Percentiles rank a stretch among this genome's conserved stretches.
Evolutionary conservation across 768 basidiomycete species (phyloP).

Genomic region (Termitomyces sp.): DNA sequence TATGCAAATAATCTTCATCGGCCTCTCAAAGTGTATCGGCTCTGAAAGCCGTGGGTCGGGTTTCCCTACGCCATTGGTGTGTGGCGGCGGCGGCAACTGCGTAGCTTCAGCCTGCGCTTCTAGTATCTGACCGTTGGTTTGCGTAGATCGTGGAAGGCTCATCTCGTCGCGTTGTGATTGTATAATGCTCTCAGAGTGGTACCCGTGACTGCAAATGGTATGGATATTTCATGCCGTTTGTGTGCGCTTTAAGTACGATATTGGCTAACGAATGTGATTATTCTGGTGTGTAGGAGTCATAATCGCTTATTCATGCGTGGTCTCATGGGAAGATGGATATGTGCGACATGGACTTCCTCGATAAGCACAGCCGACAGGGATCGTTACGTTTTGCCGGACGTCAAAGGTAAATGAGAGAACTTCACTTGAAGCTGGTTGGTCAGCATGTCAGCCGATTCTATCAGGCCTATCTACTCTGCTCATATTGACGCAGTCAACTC

Average conservation of each 20-base stretch:
- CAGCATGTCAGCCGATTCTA: too few species aligned
- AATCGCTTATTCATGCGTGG: not conserved
- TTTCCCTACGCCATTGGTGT: not conserved
- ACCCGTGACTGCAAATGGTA: not conserved
- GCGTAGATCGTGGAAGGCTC: not conserved
- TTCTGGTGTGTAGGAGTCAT: not conserved
- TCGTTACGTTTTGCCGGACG: not conserved
- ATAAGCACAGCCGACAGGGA: not conserved
- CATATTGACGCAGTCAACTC: too few species aligned
- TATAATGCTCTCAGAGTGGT: not conserved
- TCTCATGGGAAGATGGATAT: not conserved
- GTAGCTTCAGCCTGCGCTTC: not conserved
- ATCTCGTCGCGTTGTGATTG: not conserved
- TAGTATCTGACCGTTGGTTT: not conserved
- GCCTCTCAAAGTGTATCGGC: conserved; percentile 23
- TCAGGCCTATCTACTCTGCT: too few species aligned
- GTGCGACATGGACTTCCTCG: not conserved
- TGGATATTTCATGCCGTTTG: not conserved
- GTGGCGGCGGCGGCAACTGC: not conserved
- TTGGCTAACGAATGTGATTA: not conserved
- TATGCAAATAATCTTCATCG: conserved; percentile 24
- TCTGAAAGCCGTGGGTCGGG: conserved; percentile 9
- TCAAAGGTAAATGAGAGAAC: not conserved
- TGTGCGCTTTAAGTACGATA: not conserved
- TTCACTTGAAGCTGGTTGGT: not conserved